phyloP scores from a whole-genome alignment of 352 stramenopile genomes.

The Globisporangium carolinianum region DNA sequence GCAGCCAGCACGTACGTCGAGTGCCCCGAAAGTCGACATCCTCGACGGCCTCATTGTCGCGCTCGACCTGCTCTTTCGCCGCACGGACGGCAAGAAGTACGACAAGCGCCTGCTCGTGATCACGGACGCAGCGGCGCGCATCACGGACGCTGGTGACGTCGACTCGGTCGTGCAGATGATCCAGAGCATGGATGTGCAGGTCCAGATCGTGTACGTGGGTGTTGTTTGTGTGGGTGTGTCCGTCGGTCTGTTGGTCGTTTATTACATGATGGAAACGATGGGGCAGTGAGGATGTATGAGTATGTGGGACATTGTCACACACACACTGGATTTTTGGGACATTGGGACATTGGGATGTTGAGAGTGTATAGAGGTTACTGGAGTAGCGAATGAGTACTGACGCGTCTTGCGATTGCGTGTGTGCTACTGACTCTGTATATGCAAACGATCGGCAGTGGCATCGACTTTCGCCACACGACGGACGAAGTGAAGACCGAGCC shows the following conservation, averaged over 20 bases:
- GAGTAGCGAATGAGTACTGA: no score
- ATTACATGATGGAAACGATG: no score
- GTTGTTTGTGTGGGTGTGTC: background rate
- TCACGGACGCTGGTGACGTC: conserved; percentile 54
- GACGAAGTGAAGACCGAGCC: conserved; percentile 17
- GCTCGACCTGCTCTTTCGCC: conserved; percentile 71
- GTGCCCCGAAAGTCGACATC: conserved; percentile 50
- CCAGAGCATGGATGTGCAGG: conserved; percentile 66
- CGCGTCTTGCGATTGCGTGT: no score
- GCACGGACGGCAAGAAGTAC: conserved; percentile 74
- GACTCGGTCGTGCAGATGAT: conserved; percentile 72
- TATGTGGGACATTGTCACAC: no score
- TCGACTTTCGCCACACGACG: conserved; percentile 60
- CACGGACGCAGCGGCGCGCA: conserved; percentile 57
- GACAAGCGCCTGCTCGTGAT: conserved; percentile 71
- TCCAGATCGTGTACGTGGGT: conserved; percentile 66
- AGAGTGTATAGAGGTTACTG: background rate
- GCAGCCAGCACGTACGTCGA: conserved; percentile 11
- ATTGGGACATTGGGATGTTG: background rate
- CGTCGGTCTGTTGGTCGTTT: background rate
- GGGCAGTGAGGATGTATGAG: no score
- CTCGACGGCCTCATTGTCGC: conserved; percentile 76
- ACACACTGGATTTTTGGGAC: background rate
- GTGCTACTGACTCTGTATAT: no score
- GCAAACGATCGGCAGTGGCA: conserved; percentile 23